Percentiles rank a stretch among this genome's conserved stretches.
phyloP scores from a whole-genome alignment of 1,284 basidiomycete genomes.

The Retiboletus flavoniger region DNA sequence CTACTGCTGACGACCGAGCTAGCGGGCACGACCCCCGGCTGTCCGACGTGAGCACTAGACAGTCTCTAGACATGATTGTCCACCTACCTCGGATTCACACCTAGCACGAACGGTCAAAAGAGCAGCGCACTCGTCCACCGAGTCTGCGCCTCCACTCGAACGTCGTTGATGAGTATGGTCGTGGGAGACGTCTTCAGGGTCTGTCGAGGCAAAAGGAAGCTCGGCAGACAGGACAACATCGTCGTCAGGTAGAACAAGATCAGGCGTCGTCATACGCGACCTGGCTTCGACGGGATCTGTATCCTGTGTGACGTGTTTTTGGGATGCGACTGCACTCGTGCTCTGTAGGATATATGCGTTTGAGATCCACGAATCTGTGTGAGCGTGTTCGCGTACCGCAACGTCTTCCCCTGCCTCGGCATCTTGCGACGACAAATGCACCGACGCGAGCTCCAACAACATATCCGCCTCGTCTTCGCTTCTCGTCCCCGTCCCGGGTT shows the following conservation, averaged over 20 bases:
- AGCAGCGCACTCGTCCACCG: constrained; percentile 22
- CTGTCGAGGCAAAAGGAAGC: background rate
- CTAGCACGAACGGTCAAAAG: constrained; percentile 8
- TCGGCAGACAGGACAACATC: background rate
- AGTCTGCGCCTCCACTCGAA: constrained; percentile 10
- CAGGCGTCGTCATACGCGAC: constrained; percentile 10
- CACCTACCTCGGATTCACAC: constrained; percentile 17
- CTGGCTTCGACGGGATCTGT: too few species aligned
- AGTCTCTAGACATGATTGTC: background rate
- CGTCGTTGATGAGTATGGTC: background rate
- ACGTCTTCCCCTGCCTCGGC: background rate
- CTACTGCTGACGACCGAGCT: constrained; percentile 11
- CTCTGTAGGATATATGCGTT: constrained; percentile 2
- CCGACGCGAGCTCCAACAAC: constrained; percentile 28
- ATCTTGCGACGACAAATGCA: constrained; percentile 19
- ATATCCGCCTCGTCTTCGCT: constrained; percentile 20
- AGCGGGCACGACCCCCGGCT: constrained; percentile 4
- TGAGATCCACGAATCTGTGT: background rate
- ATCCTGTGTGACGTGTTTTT: background rate
- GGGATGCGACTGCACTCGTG: background rate
- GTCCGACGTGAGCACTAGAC: constrained; percentile 9
- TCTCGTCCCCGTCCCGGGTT: background rate
- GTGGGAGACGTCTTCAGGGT: background rate
- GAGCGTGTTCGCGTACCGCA: constrained; percentile 5
- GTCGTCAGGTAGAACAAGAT: constrained; percentile 23